phyloP scores from a whole-genome alignment of 169 alveolate genomes.

The Cryptosporidium andersoni region DNA sequence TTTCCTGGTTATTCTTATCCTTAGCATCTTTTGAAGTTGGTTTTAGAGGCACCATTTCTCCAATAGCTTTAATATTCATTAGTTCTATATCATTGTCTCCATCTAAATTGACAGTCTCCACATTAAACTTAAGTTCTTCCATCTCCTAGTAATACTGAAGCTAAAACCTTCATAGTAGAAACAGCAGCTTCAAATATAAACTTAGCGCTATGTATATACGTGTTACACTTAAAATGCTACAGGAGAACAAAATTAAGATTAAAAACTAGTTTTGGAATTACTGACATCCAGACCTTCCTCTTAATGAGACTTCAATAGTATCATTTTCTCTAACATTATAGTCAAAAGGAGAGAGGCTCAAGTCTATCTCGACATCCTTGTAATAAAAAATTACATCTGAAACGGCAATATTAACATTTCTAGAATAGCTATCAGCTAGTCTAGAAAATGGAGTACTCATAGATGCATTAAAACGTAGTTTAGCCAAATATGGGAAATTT shows the following conservation, averaged over 20 bases:
- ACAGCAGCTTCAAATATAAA: background rate
- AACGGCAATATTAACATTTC: conserved; percentile 71
- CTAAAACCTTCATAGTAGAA: too few species aligned
- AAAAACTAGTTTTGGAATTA: background rate
- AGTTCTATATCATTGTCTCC: conserved; percentile 54
- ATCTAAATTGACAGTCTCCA: conserved; percentile 65
- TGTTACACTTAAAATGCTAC: background rate
- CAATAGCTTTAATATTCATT: background rate
- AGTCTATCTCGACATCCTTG: conserved; percentile 55
- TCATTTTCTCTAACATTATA: conserved; percentile 62
- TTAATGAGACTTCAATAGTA: conserved; percentile 49
- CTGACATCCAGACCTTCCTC: conserved; percentile 12
- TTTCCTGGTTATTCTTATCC: background rate
- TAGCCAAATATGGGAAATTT: conserved; percentile 72
- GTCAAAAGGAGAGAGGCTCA: conserved; percentile 46
- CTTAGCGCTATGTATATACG: background rate
- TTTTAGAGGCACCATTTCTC: conserved; percentile 27
- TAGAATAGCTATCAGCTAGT: conserved; percentile 74
- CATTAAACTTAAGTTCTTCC: conserved; percentile 56
- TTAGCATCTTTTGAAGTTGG: background rate
- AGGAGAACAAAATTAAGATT: background rate
- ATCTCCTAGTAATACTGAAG: background rate
- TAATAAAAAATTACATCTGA: conserved; percentile 34
- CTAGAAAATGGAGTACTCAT: conserved; percentile 76
- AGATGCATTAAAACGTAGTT: conserved; percentile 74